Conservation (phyloP, 202 grass and related monocot genomes). For the Hordeum pubiflorum region DNA sequence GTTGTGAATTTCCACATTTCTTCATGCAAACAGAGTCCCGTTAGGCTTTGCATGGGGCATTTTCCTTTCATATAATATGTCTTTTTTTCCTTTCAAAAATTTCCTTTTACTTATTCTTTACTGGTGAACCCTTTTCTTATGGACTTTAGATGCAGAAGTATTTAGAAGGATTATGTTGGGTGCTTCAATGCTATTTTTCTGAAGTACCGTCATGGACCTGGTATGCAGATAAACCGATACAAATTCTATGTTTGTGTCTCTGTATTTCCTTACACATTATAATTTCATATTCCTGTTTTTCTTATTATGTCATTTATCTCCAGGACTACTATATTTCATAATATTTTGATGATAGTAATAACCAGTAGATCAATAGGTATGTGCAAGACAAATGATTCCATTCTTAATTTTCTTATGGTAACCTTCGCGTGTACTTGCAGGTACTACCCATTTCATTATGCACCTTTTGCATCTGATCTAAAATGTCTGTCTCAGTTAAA, state of each 20-base stretch:
- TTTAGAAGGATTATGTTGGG: constrained; percentile 50
- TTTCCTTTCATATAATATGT: neutral
- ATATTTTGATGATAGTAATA: neutral
- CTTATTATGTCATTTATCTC: neutral
- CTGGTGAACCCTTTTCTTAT: neutral
- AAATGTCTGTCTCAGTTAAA: constrained; percentile 34
- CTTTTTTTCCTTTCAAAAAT: neutral
- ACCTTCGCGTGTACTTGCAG: neutral
- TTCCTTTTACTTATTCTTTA: neutral
- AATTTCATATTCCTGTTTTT: neutral
- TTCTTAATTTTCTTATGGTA: neutral
- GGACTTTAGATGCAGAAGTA: constrained; percentile 44
- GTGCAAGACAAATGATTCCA: neutral
- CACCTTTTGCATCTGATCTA: constrained; percentile 57
- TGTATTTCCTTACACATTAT: neutral
- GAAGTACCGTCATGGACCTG: constrained; percentile 50
- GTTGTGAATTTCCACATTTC: constrained; percentile 5
- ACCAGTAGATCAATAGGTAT: neutral
- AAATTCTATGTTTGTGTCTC: neutral
- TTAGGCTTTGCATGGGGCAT: neutral
- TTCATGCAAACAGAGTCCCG: neutral
- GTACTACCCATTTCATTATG: constrained; percentile 49
- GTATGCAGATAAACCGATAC: neutral
- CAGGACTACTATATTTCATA: neutral
- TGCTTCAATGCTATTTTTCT: constrained; percentile 45